These are phyloP conservation scores for Williopsis jadinii DNA, from an alignment of 1,139 yeast species.

Conservation along the genomic window DNA sequence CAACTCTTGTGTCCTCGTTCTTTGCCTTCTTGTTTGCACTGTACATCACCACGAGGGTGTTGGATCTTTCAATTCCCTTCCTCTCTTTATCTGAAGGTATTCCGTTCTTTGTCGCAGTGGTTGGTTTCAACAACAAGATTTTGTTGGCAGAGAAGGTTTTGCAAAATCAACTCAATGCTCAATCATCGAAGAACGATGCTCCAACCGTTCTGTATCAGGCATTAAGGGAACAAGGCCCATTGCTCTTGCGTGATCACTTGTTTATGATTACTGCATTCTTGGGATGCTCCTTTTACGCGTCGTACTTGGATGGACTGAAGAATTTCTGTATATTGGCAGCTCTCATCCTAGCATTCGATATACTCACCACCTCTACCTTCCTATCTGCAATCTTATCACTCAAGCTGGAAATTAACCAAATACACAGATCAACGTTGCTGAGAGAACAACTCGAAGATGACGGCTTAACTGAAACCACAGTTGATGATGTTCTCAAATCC, in stretches of 20 bases:
- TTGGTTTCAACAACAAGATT: conserved; percentile 89
- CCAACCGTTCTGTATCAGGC: conserved; percentile 43
- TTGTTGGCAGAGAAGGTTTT: conserved; percentile 64
- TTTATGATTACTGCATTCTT: conserved; percentile 70
- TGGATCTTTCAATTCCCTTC: conserved; percentile 58
- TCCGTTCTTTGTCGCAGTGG: conserved; percentile 87
- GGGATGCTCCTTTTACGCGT: conserved; percentile 63
- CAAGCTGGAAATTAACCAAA: conserved; percentile 84
- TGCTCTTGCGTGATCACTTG: conserved; percentile 72
- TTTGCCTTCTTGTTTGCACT: conserved; percentile 86
- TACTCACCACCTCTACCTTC: conserved; percentile 72
- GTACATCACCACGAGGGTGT: conserved; percentile 45
- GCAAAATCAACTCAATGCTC: conserved; percentile 31
- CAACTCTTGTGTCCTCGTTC: conserved; percentile 73
- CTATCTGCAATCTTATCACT: conserved; percentile 80
- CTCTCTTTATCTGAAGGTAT: conserved; percentile 83
- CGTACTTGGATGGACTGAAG: conserved; percentile 64
- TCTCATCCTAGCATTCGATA: conserved; percentile 67
- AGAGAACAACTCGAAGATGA: conserved; percentile 89
- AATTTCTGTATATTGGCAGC: conserved; percentile 80
- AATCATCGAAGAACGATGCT: conserved; percentile 27
- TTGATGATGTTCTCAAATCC: conserved; percentile 55
- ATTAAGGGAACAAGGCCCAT: conserved; percentile 59
- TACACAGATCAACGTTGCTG: conserved; percentile 77
- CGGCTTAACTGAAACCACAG: conserved; percentile 74